Evolutionary conservation across 2,329 filamentous ascomycete species (phyloP).

Genomic region (Botryotinia convoluta): DNA sequence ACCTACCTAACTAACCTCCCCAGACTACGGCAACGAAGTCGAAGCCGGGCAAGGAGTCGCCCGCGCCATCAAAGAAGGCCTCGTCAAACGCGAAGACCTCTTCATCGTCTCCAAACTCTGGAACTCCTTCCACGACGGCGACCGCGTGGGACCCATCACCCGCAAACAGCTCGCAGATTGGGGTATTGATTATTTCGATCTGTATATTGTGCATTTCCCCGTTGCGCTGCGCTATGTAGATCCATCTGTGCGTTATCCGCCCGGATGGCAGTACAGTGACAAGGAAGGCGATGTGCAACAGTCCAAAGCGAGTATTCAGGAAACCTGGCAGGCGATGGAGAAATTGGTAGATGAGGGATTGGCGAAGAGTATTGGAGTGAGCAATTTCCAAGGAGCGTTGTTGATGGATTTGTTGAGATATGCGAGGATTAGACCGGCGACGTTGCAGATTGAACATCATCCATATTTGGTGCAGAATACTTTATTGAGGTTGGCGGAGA

Average conservation of each 20-base stretch:
- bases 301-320: slow-evolving; percentile 69
- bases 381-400: slow-evolving; percentile 77
- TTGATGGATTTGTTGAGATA: slow-evolving; percentile 79
- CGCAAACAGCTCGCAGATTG: slow-evolving; percentile 78
- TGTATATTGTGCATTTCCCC: slow-evolving; percentile 88
- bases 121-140: slow-evolving; percentile 84
- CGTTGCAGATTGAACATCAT: slow-evolving; percentile 87
- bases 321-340: slow-evolving; percentile 84
- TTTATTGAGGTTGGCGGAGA: slow-evolving; percentile 67
- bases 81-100: slow-evolving; percentile 81
- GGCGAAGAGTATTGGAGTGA: slow-evolving; percentile 72
- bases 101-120: slow-evolving; percentile 93
- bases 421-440: slow-evolving; percentile 69
- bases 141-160: slow-evolving; percentile 72
- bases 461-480: slow-evolving; percentile 77
- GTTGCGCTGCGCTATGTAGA: slow-evolving; percentile 83
- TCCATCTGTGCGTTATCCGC: slow-evolving; percentile 74
- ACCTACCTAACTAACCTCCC: neutral
- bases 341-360: slow-evolving; percentile 65
- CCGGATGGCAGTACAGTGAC: slow-evolving; percentile 70
- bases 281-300: slow-evolving; percentile 56
- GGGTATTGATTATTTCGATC: slow-evolving; percentile 85
- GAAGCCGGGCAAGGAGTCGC: slow-evolving; percentile 74
- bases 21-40: slow-evolving; percentile 81
- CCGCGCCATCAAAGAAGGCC: slow-evolving; percentile 75